Conservation (phyloP, 192 early-diverging fungal species). For the Backusella westeae region DNA sequence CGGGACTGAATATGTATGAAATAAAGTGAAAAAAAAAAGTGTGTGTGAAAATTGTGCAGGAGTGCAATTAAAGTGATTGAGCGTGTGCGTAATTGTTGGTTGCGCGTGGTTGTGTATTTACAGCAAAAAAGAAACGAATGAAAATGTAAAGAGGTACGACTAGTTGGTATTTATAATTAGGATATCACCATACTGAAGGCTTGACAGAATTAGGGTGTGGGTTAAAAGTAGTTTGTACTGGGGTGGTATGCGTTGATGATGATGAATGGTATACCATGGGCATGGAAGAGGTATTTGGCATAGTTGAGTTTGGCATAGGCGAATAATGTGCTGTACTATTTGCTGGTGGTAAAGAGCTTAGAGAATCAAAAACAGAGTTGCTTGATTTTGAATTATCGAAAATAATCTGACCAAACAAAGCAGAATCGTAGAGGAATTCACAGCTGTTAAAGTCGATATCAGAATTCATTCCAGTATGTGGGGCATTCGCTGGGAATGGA, state of each 20-base stretch:
- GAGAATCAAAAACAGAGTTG: not conserved
- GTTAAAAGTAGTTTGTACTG: not conserved
- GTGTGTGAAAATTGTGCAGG: not conserved
- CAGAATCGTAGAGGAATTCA: conserved; percentile 24
- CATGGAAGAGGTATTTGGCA: not conserved
- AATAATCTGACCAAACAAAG: conserved; percentile 34
- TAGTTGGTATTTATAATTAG: not conserved
- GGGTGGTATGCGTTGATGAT: not conserved
- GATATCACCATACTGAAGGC: not conserved
- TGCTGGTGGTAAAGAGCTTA: not conserved
- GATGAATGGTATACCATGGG: not conserved
- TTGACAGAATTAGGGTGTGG: not conserved
- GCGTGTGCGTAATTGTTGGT: not conserved
- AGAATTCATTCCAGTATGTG: not conserved
- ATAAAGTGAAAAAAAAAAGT: not conserved
- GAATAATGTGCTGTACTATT: conserved; percentile 1
- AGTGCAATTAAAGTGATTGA: not conserved
- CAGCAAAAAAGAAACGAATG: not conserved
- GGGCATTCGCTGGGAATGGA: not conserved
- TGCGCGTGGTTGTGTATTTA: not conserved
- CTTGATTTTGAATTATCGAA: conserved; percentile 18
- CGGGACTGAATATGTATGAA: not conserved
- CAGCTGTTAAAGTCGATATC: conserved; percentile 30
- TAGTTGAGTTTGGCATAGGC: conserved; percentile 5
- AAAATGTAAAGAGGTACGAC: not conserved